Base-by-base conservation (phyloP, 371 early-diverging fungal species). In the Rhizopus microsporus region DNA sequence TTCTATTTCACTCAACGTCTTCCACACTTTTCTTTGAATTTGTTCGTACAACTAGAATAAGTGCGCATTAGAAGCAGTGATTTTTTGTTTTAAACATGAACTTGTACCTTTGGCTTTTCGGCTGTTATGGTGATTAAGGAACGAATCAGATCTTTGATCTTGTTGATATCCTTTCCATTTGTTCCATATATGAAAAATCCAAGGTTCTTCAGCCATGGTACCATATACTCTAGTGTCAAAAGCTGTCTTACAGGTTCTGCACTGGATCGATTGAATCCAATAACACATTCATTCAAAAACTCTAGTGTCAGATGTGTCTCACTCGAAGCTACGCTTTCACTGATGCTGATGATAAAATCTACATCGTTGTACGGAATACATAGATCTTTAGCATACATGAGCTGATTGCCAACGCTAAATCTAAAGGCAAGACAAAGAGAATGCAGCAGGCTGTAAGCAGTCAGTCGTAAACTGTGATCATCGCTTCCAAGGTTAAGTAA, bases 311-410 rank as follows among this genome's bases (percentile, higher is more conserved):
- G 78, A 44, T 91, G 84, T 0, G 84, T 81, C 56, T 89, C 91
- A 0, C 83, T 78, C 10, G 63, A 59, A 9, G 95, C 93, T 23
- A 96, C 71, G 10, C 80, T 75, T 60, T 87, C 84, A 60, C 93
- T 91, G 59, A 95, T 88, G 10, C 74, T 68, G 13, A 83, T 70
- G 8, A 93, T 84, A 62, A 93, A 95, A 42, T 82, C 73, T 4
- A 85, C 78, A 63, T 87, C 90, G 65, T 94, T 94, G 31, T 82
- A 83, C 15, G 96, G 96, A 51, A 95, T 88, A 50, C 90, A 93
- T n/a, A 93, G 69, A 50, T 91, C 93, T 68, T 80, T 86, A 8
- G 90, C 86, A 57, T 79, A 81, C 35, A 92, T 72, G 30, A 94
- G 61, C 63, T 88, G 88, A 34, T 87, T 87, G 1, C 87, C 88